Percentiles rank a stretch among this genome's conserved stretches.
Conservation (phyloP, 345 rosid genomes). For the Populus ilicifolia region DNA sequence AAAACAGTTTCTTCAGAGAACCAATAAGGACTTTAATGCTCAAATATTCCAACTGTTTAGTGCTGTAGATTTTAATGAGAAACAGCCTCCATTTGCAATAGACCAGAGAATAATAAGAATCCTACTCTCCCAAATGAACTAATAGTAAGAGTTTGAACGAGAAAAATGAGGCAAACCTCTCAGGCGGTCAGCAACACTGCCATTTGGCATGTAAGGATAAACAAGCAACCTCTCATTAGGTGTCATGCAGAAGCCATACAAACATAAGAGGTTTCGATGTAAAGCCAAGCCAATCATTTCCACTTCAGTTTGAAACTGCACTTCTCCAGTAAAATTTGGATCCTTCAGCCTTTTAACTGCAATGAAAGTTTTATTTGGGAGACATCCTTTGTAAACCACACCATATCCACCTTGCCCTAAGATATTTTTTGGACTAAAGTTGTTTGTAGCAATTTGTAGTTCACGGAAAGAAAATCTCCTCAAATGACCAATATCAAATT, state of each 20-base stretch:
- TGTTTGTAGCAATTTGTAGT: slow-evolving; percentile 70
- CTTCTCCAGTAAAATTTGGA: slow-evolving; percentile 82
- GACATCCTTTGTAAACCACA: slow-evolving; percentile 90
- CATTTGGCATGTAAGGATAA: slow-evolving; percentile 97
- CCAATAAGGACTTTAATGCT: not conserved
- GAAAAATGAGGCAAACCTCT: slow-evolving; percentile 51
- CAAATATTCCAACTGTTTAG: not conserved
- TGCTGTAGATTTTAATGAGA: not conserved
- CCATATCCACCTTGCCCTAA: slow-evolving; percentile 95
- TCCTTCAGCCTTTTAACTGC: slow-evolving; percentile 94
- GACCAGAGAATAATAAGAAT: not conserved
- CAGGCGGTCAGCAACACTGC: slow-evolving; percentile 85
- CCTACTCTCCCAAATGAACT: not conserved
- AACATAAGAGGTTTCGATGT: slow-evolving; percentile 80
- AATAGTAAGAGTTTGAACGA: not conserved
- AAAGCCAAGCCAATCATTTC: slow-evolving; percentile 96
- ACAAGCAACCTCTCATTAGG: slow-evolving; percentile 77
- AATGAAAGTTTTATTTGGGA: slow-evolving; percentile 61
- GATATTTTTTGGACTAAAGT: slow-evolving; percentile 71
- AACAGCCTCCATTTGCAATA: not conserved
- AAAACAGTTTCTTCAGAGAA: not conserved
- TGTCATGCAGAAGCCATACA: slow-evolving; percentile 90
- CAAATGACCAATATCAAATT: slow-evolving; percentile 76
- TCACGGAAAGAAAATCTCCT: slow-evolving; percentile 84
- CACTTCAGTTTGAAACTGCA: slow-evolving; percentile 95